Conservation (phyloP, 202 grass and related monocot species). For the Hordeum pubiflorum region DNA sequence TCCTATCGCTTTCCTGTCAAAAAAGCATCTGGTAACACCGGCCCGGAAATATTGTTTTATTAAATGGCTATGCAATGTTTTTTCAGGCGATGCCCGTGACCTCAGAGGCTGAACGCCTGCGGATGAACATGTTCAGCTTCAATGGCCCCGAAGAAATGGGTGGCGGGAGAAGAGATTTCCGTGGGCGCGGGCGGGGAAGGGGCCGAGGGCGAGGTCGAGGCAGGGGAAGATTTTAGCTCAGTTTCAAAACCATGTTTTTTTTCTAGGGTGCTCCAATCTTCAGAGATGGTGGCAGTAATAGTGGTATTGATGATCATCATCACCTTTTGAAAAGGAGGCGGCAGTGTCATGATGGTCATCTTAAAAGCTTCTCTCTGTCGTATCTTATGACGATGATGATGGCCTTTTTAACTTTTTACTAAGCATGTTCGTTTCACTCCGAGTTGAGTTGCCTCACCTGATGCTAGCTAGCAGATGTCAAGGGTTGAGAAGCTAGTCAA, state of each 20-base stretch:
- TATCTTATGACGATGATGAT: not conserved
- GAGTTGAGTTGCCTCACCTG: not conserved
- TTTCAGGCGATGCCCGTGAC: constrained; percentile 32
- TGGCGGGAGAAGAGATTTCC: constrained; percentile 3
- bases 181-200: not conserved
- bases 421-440: not conserved
- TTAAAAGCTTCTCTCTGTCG: not conserved
- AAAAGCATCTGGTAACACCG: not conserved
- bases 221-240: not conserved
- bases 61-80: not conserved
- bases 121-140: constrained; percentile 91
- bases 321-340: not conserved
- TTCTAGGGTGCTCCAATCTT: not conserved
- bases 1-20: not conserved
- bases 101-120: constrained; percentile 59
- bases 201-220: not conserved
- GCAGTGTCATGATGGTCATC: not conserved
- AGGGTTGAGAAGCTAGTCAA: not conserved
- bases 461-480: not conserved
- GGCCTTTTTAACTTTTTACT: not conserved
- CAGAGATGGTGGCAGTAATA: not conserved
- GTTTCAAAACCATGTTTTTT: not conserved
- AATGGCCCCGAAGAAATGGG: constrained; percentile 42
- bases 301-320: not conserved
- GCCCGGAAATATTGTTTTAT: not conserved